Conservation (phyloP, 306 rosid genomes). For the Carpinus viminea region DNA sequence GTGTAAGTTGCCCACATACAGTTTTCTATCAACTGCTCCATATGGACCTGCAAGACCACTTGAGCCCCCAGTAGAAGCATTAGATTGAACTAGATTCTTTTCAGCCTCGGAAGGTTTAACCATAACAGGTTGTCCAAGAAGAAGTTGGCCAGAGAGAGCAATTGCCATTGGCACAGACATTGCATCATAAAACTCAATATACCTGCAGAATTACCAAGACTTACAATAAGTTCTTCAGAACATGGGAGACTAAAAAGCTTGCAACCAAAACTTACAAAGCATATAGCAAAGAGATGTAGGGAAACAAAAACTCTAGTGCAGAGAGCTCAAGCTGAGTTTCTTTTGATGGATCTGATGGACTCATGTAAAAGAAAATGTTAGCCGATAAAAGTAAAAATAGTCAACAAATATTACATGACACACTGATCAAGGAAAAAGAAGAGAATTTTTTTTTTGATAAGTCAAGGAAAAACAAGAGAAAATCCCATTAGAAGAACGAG, state of each 20-base stretch:
- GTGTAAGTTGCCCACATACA: constrained; percentile 96
- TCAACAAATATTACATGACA: constrained; percentile 26
- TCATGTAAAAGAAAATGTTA: constrained; percentile 68
- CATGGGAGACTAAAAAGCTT: constrained; percentile 23
- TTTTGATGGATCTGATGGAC: constrained; percentile 78
- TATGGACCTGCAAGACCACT: constrained; percentile 71
- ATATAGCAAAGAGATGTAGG: constrained; percentile 74
- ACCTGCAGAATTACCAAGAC: constrained; percentile 71
- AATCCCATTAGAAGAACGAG: constrained; percentile 25
- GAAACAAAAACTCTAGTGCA: constrained; percentile 83
- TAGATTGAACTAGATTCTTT: constrained; percentile 96
- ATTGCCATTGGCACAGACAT: constrained; percentile 99
- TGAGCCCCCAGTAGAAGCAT: constrained; percentile 64
- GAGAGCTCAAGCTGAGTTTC: constrained; percentile 92
- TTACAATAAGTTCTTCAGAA: constrained; percentile 55
- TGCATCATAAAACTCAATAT: constrained; percentile 95
- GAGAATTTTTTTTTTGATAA: too few species aligned
- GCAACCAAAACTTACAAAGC: constrained; percentile 76
- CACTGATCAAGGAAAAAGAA: constrained; percentile 18
- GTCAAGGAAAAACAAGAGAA: constrained; percentile 22
- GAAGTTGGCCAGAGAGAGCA: constrained; percentile 94
- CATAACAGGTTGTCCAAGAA: constrained; percentile 97
- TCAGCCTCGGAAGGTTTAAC: constrained; percentile 99
- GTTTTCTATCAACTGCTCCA: constrained; percentile 93
- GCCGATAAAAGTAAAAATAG: constrained; percentile 47